Percentiles rank a stretch among this genome's conserved stretches.
Conservation (phyloP, 208 protist species). For the Trypanosoma melophagium region DNA sequence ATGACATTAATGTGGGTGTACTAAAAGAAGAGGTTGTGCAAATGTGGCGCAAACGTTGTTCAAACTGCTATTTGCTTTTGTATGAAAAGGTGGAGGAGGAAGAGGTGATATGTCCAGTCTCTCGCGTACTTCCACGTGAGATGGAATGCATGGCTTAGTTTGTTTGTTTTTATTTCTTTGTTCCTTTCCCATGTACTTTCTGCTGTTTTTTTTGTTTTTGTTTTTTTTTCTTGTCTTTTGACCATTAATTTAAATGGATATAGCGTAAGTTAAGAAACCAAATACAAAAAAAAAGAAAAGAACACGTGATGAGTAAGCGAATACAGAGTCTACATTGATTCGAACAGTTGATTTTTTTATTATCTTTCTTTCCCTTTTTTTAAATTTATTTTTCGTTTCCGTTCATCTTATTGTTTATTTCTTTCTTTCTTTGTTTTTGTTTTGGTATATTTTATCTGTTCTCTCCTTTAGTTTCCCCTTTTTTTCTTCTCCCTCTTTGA, state of each 20-base stretch:
- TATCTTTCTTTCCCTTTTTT: neutral
- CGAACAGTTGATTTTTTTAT: neutral
- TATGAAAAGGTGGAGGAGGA: constrained; percentile 67
- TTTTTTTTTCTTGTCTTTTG: neutral
- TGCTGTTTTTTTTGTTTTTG: no score
- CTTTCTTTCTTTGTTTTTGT: neutral
- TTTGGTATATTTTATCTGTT: neutral
- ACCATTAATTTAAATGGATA: neutral
- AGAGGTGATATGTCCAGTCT: constrained; percentile 38
- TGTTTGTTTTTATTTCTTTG: constrained; percentile 8
- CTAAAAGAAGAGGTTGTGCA: constrained; percentile 19
- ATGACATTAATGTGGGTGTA: constrained; percentile 46
- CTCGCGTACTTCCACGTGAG: constrained; percentile 37
- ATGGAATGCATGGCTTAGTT: constrained; percentile 3
- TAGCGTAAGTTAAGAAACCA: neutral
- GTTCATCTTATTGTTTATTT: constrained; percentile 5
- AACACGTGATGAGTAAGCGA: neutral
- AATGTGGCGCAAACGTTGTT: constrained; percentile 24
- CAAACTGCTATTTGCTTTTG: constrained; percentile 58
- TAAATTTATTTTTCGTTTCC: neutral
- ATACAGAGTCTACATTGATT: neutral
- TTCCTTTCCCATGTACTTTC: no score
- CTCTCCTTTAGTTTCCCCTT: neutral
- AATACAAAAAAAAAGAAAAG: neutral
- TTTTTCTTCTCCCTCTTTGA: neutral